Percentiles rank a stretch among this genome's conserved stretches.
phyloP scores from a whole-genome alignment of 2,329 filamentous ascomycete species.

The Alternaria metachromatica region DNA sequence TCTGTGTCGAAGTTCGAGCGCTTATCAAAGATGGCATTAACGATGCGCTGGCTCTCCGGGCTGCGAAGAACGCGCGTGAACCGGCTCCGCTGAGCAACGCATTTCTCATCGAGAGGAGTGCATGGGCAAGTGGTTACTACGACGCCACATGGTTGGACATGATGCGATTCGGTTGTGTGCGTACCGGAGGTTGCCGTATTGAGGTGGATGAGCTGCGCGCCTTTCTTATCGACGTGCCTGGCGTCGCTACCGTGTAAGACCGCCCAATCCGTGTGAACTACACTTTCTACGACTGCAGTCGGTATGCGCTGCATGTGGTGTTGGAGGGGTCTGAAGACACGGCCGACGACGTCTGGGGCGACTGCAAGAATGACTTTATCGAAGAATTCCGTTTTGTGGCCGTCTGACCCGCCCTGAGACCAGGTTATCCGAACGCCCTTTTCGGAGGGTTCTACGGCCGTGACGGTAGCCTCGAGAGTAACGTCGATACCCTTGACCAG shows the following conservation, averaged over 20 bases:
- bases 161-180: constrained; percentile 59
- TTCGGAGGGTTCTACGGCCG: constrained; percentile 40
- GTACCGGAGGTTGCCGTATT: constrained; percentile 40
- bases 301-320: constrained; percentile 55
- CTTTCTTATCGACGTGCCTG: not conserved
- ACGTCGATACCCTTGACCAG: constrained; percentile 53
- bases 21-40: constrained; percentile 55
- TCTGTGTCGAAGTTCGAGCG: constrained; percentile 1
- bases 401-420: constrained; percentile 25
- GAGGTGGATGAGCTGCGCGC: constrained; percentile 40
- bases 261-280: constrained; percentile 52
- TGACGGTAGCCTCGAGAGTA: constrained; percentile 52
- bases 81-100: constrained; percentile 53
- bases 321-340: constrained; percentile 56
- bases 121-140: constrained; percentile 62
- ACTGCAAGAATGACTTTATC: constrained; percentile 63
- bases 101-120: constrained; percentile 47
- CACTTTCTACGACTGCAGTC: constrained; percentile 57
- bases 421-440: constrained; percentile 47
- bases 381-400: constrained; percentile 48
- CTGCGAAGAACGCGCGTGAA: constrained; percentile 64
- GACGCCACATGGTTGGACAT: constrained; percentile 59
- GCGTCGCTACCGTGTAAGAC: constrained; percentile 9
- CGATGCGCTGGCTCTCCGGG: constrained; percentile 55
- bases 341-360: constrained; percentile 60